Base-by-base conservation (phyloP, 306 rosid genomes). In the Senna siamea region DNA sequence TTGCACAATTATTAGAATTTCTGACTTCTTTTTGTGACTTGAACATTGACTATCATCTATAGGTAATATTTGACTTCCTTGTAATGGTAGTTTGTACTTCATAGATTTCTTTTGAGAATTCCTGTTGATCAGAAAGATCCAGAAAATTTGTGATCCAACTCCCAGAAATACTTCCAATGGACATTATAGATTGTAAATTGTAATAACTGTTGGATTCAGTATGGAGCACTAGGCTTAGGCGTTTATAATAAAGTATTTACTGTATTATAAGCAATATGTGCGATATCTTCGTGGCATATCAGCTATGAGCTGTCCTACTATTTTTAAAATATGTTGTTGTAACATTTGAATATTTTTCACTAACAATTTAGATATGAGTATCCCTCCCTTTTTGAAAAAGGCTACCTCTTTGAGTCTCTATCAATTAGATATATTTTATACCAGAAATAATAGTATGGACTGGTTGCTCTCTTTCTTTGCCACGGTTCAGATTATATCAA, bases 281-380 rank as follows among this genome's bases (percentile, higher is more conserved):
- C 4, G 15, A 50, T 50, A 8, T 40, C 4, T 4, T n/a, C n/a
- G 41, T 30, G 43, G 43, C 43, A 9, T 12, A 4, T 28, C 26
- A 37, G 14, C n/a, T 35, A 48, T 47, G 8, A 1, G 48, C 48
- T 9, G 18, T 28, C 14, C 14, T 4, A 44, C 37, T 7, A 23
- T 22, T 17, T 32, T 66, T 15, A n/a, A 47, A 59, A 59, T 14
- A 59, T 32, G 22, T 14, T 20, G 65, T 4, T 6, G 22, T 32
- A n/a, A 2, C 41, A 7, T 37, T 58, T 58, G 64, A 28, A 22
- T 30, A 48, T 66, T 74, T 17, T 69, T 77, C 19, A 1, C 54
- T 18, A 60, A 52, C 55, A 37, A 38, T 12, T 74, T 63, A 59
- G 47, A 71, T 72, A 17, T 51, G 65, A 82, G 56, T 56, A 70